These are phyloP conservation scores for Pseudopithomyces chartarum DNA, from an alignment of 2,329 filamentous ascomycete genomes.

Conservation along the genomic window DNA sequence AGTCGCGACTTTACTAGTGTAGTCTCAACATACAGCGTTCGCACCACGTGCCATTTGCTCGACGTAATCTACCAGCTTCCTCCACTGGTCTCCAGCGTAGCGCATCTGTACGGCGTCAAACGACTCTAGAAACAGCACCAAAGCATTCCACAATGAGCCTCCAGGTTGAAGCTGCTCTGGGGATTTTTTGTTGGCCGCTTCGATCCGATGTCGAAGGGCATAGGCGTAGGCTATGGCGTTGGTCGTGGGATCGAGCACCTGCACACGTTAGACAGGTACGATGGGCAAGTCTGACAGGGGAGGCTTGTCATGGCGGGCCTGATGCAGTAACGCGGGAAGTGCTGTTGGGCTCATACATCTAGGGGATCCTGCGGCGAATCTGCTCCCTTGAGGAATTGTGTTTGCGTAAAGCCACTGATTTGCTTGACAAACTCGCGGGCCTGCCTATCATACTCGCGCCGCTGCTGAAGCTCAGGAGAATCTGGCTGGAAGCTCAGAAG, in stretches of 20 bases:
- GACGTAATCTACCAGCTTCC: constrained; percentile 49
- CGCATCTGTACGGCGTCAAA: constrained; percentile 62
- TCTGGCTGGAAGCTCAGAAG: constrained; percentile 44
- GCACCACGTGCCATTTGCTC: constrained; percentile 37
- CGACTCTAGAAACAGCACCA: constrained; percentile 52
- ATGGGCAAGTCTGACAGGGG: background rate
- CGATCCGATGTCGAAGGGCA: constrained; percentile 57
- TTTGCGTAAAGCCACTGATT: constrained; percentile 38
- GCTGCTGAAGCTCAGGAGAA: constrained; percentile 34
- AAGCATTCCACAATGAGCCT: constrained; percentile 55
- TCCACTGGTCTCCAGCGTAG: constrained; percentile 57
- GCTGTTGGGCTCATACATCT: constrained; percentile 27
- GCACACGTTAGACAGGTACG: background rate
- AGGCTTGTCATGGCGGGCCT: too few species aligned
- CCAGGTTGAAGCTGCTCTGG: constrained; percentile 49
- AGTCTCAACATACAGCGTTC: constrained; percentile 33
- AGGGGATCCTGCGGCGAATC: constrained; percentile 49
- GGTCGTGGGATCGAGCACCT: constrained; percentile 59
- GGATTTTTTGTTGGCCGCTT: constrained; percentile 40
- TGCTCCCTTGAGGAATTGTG: constrained; percentile 41
- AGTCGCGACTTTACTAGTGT: too few species aligned
- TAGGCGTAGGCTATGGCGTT: constrained; percentile 66
- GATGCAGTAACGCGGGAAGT: too few species aligned
- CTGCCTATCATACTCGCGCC: constrained; percentile 46
- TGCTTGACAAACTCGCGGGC: constrained; percentile 41